Evolutionary conservation across 495 filamentous ascomycete species (phyloP), one percentile per base, ranked within the genome.

Genomic region (Aspergillus carlsbadensis): DNA sequence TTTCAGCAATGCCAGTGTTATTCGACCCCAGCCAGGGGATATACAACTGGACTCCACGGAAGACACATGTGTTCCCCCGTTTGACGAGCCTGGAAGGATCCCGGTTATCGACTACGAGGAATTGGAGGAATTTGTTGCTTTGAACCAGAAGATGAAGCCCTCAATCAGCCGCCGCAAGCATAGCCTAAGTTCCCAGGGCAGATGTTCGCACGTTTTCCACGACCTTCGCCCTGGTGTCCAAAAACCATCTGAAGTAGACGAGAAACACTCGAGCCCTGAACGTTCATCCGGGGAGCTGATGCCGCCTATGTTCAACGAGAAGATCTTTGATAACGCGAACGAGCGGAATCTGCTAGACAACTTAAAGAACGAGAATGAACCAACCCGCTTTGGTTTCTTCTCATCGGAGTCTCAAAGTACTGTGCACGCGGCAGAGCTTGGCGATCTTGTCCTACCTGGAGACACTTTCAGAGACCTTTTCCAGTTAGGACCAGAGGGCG

Each of bases 391-490:
- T 70, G 92, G 90, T 54, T 97, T 98, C 72, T 98, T 98, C 72
- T 96, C 91, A 0, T 96, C 95, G 0, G 89, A 92, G 31, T 86
- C 89, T 63, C 91, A 97, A 64, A 87, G 88, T 31, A 95, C 91
- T 5, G 88, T 98, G 50, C 91, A 97, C 64, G 90, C 94, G 22
- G 81, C 89, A 1, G 90, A 94, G 56, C 78, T 98, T 59, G 92
- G 89, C 20, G 93, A 89, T 57, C 78, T 98, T 11, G 80, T 98
- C 34, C 78, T 94, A 35, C 90, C 92, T 1, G 93, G 90, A 11
- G 92, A 96, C 69, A 87, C 83, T 52, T 88, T 96, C 64, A 85
- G 90, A 11, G 91, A 92, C 36, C 84, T 98, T 6, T 98, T 98
- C 66, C 84, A 87, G 54, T 81, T 93, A 22, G 86, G 83, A 13